Evolutionary conservation across 345 rosid species (phyloP).

Genomic region (Alliaria petiolata): DNA sequence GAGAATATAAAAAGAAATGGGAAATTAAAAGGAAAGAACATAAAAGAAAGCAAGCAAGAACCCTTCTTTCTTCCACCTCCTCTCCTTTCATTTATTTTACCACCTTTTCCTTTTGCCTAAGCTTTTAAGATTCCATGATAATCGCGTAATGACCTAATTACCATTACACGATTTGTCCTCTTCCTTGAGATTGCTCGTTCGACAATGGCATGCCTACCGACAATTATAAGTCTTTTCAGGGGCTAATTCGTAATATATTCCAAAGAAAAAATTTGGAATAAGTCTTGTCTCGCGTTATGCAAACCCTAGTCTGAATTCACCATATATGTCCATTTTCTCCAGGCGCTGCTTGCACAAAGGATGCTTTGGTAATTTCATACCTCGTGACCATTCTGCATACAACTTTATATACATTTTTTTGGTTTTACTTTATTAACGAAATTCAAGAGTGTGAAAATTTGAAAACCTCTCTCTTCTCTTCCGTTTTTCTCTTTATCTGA

Average conservation of each 20-base stretch:
- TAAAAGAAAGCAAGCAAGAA: constrained; percentile 35
- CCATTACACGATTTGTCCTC: constrained; percentile 18
- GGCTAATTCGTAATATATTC: neutral
- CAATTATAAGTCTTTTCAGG: constrained; percentile 7
- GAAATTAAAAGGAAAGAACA: constrained; percentile 33
- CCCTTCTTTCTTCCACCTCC: constrained; percentile 35
- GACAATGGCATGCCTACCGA: constrained; percentile 18
- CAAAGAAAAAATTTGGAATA: neutral
- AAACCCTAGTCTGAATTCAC: constrained; percentile 32
- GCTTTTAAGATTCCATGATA: constrained; percentile 46
- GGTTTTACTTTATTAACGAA: constrained; percentile 30
- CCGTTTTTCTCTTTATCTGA: constrained; percentile 8
- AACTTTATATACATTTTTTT: constrained; percentile 33
- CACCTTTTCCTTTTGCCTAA: constrained; percentile 40
- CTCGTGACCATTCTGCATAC: constrained; percentile 11
- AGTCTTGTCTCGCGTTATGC: constrained; percentile 28
- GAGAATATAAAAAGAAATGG: constrained; percentile 4
- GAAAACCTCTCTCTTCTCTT: constrained; percentile 45
- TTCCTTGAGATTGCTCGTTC: neutral
- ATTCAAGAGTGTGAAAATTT: constrained; percentile 55
- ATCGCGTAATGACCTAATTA: constrained; percentile 19
- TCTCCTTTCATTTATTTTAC: constrained; percentile 31
- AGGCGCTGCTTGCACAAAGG: constrained; percentile 30
- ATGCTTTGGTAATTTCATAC: constrained; percentile 33
- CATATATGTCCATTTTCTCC: constrained; percentile 21